These are phyloP conservation scores for Ophiosphaerella narmari DNA, from an alignment of 2,329 filamentous ascomycete genomes.

Conservation along the genomic window DNA sequence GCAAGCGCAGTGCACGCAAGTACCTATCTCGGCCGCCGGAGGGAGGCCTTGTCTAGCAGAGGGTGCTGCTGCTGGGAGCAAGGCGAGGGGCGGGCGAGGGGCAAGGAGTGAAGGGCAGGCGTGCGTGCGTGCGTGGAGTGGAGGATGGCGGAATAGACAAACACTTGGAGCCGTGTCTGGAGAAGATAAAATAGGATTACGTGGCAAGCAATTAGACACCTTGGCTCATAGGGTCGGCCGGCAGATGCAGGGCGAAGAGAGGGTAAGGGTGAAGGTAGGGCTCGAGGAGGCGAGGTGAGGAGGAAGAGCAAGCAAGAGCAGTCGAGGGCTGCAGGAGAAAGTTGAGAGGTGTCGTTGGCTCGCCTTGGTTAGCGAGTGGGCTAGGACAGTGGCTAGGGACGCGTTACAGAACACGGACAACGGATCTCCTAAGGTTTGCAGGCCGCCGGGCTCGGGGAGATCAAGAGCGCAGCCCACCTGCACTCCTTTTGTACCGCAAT, in stretches of 20 bases:
- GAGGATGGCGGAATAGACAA: conserved; percentile 43
- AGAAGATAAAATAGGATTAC: conserved; percentile 47
- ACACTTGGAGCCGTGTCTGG: conserved; percentile 35
- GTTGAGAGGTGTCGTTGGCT: conserved; percentile 17
- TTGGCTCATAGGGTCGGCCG: conserved; percentile 31
- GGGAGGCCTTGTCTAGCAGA: background rate
- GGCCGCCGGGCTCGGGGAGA: background rate
- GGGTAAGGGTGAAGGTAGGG: too few species aligned
- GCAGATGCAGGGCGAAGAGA: conserved; percentile 18
- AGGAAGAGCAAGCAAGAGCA: conserved; percentile 4
- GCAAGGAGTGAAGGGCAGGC: conserved; percentile 8
- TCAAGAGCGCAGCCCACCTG: conserved; percentile 5
- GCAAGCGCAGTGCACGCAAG: conserved; percentile 3
- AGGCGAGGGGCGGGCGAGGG: background rate
- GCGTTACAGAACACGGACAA: conserved; percentile 24
- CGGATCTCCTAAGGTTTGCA: conserved; percentile 2
- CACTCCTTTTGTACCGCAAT: conserved; percentile 18
- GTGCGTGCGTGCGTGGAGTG: background rate
- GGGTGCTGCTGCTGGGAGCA: background rate
- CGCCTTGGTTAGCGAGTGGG: conserved; percentile 21
- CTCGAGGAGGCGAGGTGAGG: conserved; percentile 13
- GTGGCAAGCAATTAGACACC: conserved; percentile 33
- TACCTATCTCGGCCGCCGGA: background rate
- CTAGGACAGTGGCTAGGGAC: conserved; percentile 5
- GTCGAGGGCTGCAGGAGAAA: conserved; percentile 8